These are phyloP conservation scores for Neohortaea acidophila DNA, from an alignment of 495 filamentous ascomycete species.

Conservation along the genomic window DNA sequence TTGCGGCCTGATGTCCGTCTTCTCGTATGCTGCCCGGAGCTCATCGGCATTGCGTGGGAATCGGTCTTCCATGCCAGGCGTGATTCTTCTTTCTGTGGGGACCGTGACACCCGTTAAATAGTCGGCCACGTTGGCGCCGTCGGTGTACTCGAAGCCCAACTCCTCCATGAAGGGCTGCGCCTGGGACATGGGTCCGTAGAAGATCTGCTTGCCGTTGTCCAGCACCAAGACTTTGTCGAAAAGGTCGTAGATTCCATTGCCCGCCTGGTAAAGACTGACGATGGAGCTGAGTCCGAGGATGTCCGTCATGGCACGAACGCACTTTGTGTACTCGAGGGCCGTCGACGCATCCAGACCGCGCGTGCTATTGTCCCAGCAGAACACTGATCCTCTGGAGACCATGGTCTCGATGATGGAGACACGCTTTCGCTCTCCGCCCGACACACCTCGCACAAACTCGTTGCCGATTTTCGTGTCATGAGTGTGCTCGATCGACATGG, in stretches of 20 bases:
- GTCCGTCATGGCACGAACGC: slow-evolving; percentile 45
- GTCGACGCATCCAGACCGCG: slow-evolving; percentile 53
- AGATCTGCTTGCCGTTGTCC: slow-evolving; percentile 49
- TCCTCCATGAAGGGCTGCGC: slow-evolving; percentile 30
- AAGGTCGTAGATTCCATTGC: slow-evolving; percentile 50
- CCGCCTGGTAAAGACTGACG: slow-evolving; percentile 59
- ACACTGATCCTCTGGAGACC: slow-evolving; percentile 46
- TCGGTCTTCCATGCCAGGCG: slow-evolving; percentile 41
- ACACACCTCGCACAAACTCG: slow-evolving; percentile 49
- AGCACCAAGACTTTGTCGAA: slow-evolving; percentile 61
- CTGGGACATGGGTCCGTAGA: slow-evolving; percentile 31
- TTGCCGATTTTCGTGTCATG: slow-evolving; percentile 54
- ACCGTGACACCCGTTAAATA: slow-evolving; percentile 56
- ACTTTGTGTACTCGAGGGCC: slow-evolving; percentile 50
- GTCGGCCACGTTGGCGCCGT: slow-evolving; percentile 51
- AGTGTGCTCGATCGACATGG: slow-evolving; percentile 63
- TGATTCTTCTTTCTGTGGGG: slow-evolving; percentile 42
- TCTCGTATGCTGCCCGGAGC: slow-evolving; percentile 30
- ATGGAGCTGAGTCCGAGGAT: slow-evolving; percentile 44
- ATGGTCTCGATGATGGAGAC: slow-evolving; percentile 56
- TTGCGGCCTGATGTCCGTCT: neutral
- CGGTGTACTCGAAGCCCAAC: slow-evolving; percentile 45
- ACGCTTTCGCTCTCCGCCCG: slow-evolving; percentile 60
- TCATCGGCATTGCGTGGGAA: slow-evolving; percentile 46
- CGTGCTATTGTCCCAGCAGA: slow-evolving; percentile 59